These are phyloP conservation scores for Paraconiothyrium brasiliense DNA, from an alignment of 2,329 filamentous ascomycete species.

Conservation along the genomic window DNA sequence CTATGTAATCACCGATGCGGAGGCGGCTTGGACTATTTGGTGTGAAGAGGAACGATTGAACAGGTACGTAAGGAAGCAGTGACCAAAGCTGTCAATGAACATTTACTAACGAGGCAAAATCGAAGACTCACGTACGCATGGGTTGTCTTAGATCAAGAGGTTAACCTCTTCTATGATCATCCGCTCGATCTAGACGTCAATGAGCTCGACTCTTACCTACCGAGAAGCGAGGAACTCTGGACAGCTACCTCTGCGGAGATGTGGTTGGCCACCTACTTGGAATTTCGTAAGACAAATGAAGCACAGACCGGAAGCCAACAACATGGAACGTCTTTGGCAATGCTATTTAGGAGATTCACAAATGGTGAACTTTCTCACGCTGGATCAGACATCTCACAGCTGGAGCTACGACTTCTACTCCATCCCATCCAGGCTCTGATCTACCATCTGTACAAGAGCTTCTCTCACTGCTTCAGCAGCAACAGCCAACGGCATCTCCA, in stretches of 20 bases:
- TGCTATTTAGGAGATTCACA: slow-evolving; percentile 71
- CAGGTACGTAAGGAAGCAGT: slow-evolving; percentile 45
- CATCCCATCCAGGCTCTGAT: slow-evolving; percentile 71
- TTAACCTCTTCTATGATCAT: slow-evolving; percentile 44
- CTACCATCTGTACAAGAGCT: slow-evolving; percentile 67
- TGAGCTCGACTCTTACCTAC: slow-evolving; percentile 69
- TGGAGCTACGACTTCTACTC: slow-evolving; percentile 68
- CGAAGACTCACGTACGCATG: slow-evolving; percentile 74
- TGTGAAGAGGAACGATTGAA: slow-evolving; percentile 59
- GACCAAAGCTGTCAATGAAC: neutral
- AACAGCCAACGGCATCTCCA: slow-evolving; percentile 56
- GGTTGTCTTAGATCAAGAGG: slow-evolving; percentile 75
- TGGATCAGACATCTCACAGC: slow-evolving; percentile 57
- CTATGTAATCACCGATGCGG: neutral
- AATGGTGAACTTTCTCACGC: slow-evolving; percentile 63
- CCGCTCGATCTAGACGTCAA: slow-evolving; percentile 64
- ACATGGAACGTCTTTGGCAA: slow-evolving; percentile 62
- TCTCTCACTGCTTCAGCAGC: slow-evolving; percentile 67
- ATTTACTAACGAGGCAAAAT: neutral
- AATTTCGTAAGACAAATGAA: neutral
- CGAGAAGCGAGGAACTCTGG: slow-evolving; percentile 68
- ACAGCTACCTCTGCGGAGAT: slow-evolving; percentile 62
- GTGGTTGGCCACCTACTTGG: slow-evolving; percentile 54
- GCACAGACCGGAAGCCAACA: slow-evolving; percentile 28
- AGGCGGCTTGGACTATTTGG: slow-evolving; percentile 63